A percentile compares a stretch with the other conserved stretches of the same genome.
phyloP scores from a whole-genome alignment of 2,329 filamentous ascomycete species.

The Orbilia brochopaga region DNA sequence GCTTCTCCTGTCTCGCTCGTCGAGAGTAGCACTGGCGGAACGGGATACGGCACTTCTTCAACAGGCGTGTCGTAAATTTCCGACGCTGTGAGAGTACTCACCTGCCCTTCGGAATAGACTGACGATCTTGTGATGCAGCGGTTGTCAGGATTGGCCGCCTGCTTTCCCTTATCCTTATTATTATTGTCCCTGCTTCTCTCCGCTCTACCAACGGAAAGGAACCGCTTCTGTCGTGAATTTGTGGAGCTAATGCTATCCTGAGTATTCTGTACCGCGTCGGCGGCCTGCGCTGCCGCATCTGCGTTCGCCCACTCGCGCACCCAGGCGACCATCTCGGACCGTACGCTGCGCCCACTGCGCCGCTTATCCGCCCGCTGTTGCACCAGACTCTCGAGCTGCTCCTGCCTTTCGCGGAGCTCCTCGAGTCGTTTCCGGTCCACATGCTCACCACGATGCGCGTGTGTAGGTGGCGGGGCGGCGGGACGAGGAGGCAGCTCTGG shows the following conservation, averaged over 20 bases:
- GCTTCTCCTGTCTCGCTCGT: constrained; percentile 18
- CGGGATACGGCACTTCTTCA: constrained; percentile 36
- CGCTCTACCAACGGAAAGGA: background rate
- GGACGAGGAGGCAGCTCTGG: constrained; percentile 42
- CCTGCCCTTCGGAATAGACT: constrained; percentile 33
- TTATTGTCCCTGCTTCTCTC: background rate
- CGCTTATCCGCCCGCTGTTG: constrained; percentile 28
- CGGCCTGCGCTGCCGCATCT: constrained; percentile 38
- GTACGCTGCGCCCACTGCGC: constrained; percentile 27
- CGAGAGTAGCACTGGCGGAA: constrained; percentile 35
- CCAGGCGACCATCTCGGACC: constrained; percentile 46
- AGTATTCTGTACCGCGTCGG: constrained; percentile 13
- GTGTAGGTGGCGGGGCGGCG: constrained; percentile 21
- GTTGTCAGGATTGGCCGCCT: constrained; percentile 1
- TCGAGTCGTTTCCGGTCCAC: constrained; percentile 24
- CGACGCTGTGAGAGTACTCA: constrained; percentile 34
- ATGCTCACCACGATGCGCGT: constrained; percentile 13
- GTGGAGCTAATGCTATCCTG: background rate
- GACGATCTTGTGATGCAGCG: constrained; percentile 45
- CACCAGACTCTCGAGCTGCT: constrained; percentile 30
- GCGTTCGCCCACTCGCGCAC: constrained; percentile 47
- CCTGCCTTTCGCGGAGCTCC: constrained; percentile 26
- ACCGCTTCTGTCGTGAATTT: background rate
- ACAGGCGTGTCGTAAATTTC: constrained; percentile 36
- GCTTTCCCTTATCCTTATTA: constrained; percentile 3